A percentile compares a stretch with the other conserved stretches of the same genome.
These are phyloP conservation scores for Pistacia vera DNA, from an alignment of 345 rosid species.

Conservation along the genomic window DNA sequence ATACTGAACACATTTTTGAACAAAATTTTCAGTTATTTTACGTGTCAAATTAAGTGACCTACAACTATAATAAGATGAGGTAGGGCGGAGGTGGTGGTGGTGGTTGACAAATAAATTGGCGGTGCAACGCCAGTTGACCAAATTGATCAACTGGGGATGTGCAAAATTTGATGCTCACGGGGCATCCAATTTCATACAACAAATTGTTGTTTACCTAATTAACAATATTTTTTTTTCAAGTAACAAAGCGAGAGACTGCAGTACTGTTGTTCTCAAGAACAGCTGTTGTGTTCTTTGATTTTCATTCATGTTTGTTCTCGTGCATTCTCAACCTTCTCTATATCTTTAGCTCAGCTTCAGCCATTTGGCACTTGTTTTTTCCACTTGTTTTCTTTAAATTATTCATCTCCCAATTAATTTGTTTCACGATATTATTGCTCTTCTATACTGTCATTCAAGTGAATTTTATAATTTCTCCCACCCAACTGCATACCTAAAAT, in stretches of 20 bases:
- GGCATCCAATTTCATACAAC: background rate
- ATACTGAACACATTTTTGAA: too few species aligned
- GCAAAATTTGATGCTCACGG: background rate
- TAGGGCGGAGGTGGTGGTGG: background rate
- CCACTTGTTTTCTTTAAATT: too few species aligned
- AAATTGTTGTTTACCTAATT: conserved; percentile 19
- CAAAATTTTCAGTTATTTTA: too few species aligned
- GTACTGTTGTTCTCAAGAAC: conserved; percentile 8
- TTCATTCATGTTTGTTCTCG: conserved; percentile 9
- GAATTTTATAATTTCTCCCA: too few species aligned
- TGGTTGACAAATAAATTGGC: background rate
- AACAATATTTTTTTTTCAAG: background rate
- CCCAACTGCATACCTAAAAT: too few species aligned
- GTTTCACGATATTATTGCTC: too few species aligned
- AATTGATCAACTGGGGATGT: background rate
- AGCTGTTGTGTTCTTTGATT: conserved; percentile 7
- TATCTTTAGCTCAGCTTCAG: conserved; percentile 12
- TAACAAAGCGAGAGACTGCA: background rate
- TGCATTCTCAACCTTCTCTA: conserved; percentile 25
- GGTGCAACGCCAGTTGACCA: background rate
- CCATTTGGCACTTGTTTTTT: conserved; percentile 15
- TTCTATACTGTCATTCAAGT: too few species aligned
- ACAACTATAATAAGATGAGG: too few species aligned
- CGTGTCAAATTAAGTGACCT: too few species aligned
- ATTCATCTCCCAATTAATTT: too few species aligned